A percentile compares a stretch with the other conserved stretches of the same genome.
phyloP scores from a whole-genome alignment of 116 monocot genomes.

The Trichopus zeylanicus region DNA sequence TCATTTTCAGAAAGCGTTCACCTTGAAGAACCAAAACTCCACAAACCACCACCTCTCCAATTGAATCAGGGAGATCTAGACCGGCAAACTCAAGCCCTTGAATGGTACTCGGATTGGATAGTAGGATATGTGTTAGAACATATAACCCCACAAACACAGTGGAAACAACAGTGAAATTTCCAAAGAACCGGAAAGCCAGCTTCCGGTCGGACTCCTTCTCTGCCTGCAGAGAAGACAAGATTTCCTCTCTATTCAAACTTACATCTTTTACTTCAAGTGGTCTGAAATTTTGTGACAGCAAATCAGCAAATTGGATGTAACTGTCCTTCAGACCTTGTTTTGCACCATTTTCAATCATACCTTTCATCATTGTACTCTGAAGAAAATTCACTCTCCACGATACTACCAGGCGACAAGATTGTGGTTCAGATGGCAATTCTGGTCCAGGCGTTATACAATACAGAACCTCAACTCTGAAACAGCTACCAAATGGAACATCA shows the following conservation, averaged over 20 bases:
- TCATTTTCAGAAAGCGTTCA: constrained; percentile 61
- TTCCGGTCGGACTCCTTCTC: constrained; percentile 73
- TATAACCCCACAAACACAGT: constrained; percentile 43
- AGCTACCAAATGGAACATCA: constrained; percentile 86
- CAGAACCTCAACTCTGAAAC: constrained; percentile 71
- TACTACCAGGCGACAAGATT: constrained; percentile 55
- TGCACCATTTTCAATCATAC: constrained; percentile 95
- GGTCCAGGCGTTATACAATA: constrained; percentile 72
- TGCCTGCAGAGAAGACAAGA: constrained; percentile 64
- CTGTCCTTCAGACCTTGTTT: constrained; percentile 84
- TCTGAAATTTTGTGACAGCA: constrained; percentile 57
- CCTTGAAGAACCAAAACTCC: constrained; percentile 83
- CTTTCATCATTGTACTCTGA: constrained; percentile 95
- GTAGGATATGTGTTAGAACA: constrained; percentile 51
- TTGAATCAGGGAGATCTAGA: constrained; percentile 89
- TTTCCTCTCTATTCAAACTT: constrained; percentile 55
- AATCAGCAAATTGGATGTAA: constrained; percentile 43
- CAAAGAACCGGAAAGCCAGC: constrained; percentile 56
- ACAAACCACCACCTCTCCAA: constrained; percentile 83
- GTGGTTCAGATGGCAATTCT: constrained; percentile 44
- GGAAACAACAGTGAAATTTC: constrained; percentile 71
- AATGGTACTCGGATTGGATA: constrained; percentile 44
- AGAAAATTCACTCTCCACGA: constrained; percentile 85
- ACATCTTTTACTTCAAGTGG: constrained; percentile 52
- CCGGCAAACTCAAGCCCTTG: constrained; percentile 90